Conservation (phyloP, 441 rosid genomes). For the Gossypium lobatum region DNA sequence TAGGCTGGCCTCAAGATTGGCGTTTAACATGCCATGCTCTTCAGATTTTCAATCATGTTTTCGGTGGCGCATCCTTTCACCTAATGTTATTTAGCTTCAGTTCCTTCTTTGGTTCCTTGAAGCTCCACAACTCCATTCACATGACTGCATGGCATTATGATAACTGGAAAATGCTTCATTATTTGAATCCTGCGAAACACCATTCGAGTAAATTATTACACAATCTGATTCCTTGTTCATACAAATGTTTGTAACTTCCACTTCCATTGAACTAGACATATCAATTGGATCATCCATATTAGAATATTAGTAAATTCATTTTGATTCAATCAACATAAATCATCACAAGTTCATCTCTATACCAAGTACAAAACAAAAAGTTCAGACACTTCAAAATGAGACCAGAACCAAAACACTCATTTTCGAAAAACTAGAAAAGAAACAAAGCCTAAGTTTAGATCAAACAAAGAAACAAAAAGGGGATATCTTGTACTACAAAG, state of each 20-base stretch:
- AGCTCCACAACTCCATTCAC: conserved; percentile 10
- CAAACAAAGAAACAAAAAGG: background rate
- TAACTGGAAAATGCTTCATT: conserved; percentile 37
- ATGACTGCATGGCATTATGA: conserved; percentile 35
- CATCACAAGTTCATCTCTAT: background rate
- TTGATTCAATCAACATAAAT: background rate
- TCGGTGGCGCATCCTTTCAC: conserved; percentile 79
- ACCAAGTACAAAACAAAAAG: background rate
- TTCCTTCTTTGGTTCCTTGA: conserved; percentile 35
- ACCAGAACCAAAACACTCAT: background rate
- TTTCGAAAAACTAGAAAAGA: background rate
- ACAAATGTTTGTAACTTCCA: conserved; percentile 61
- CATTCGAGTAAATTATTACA: conserved; percentile 42
- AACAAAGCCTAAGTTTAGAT: conserved; percentile 7
- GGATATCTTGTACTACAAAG: background rate
- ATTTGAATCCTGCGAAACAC: conserved; percentile 35
- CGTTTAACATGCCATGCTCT: conserved; percentile 24
- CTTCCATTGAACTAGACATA: conserved; percentile 41
- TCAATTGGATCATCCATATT: background rate
- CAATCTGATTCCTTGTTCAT: conserved; percentile 82
- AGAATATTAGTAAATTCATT: background rate
- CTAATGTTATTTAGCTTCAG: conserved; percentile 57
- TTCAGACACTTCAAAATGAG: background rate
- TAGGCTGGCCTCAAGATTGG: conserved; percentile 24
- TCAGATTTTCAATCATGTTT: conserved; percentile 35